Evolutionary conservation across 306 rosid species (phyloP), one percentile per base, ranked within the genome.

Genomic region (Ammopiptanthus mongolicus): DNA sequence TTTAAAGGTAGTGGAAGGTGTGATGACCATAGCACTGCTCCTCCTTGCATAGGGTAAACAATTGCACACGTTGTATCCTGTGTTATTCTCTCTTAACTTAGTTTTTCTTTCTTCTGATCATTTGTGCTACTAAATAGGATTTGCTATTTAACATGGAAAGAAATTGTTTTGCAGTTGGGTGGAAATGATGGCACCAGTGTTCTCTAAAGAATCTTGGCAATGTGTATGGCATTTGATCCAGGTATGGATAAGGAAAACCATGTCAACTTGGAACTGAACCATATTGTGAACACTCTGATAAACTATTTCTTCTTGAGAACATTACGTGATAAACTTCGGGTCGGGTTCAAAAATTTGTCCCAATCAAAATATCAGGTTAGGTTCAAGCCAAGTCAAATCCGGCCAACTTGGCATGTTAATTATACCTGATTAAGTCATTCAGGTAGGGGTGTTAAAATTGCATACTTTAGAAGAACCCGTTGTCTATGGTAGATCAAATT

Each of bases 101-200:
- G 56, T 25, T 81, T 42, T 53, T 13, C 17, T 58, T 23, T 23
- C 25, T 41, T 64, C 31, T 12, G 37, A 62, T 64, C 33, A 50
- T 10, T 36, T 57, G 31, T 62, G 76, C 56, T 15, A 25, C 46
- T 42, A 71, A 77, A 81, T 15, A 37, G 11, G 71, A 37, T 33
- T 46, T 68, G 63, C 17, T 50, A 57, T 75, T 67, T 79, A 74
- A 31, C 66, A 31, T 59, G 56, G 70, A 63, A 80, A 51, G 47
- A 74, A 77, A 28, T 72, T 68, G 23, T 71, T 65, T 79, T 65
- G 57, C 86, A 94, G 98, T 68, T 94, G 97, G 97, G 98, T 94
- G 81, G 98, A 94, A 88, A 91, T 91, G 96, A 94, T 94, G 98
- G 98, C 97, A 41, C 98, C 98, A 1, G 98, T 94, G 80, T 91